Base-by-base conservation (phyloP, 805 yeast genomes). In the Wickerhamiella parazyma region DNA sequence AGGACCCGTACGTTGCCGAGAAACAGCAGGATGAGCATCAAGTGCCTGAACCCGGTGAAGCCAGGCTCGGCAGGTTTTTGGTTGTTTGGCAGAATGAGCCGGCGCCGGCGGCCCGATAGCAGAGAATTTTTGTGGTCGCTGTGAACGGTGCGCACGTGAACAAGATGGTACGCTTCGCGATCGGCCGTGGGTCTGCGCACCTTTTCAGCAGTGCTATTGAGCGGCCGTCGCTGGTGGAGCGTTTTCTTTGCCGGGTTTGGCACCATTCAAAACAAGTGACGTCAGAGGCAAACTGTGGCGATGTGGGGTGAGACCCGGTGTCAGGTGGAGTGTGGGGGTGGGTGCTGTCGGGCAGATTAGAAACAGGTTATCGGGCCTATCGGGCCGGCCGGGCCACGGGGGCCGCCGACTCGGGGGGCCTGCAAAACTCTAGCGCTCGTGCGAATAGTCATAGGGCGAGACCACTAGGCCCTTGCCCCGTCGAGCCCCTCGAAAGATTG, bases 401-500 rank as follows among this genome's bases (percentile, higher is more conserved):
- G n/a, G n/a, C n/a, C n/a, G n/a, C n/a, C n/a, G n/a, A n/a, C n/a
- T n/a, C n/a, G n/a, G n/a, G n/a, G 24, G 24, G 8, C 24, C 5
- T 8, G 8, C 8, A 5, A 21, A 21, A 8, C 24, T 6, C 24
- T 21, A 38, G 11, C 41, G 41, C 14, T 38, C 22, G 25, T 18
- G 21, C 10, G 56, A 48, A 24, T 49, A 54, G 37, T 55, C 66
- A 31, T 72, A 72, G 0, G 96, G 97, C 49, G 91, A 78, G 4
- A 77, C 72, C 16, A 86, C 97, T 51, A 91, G 64, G 49, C 97
- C 96, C 59, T 84, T 80, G 24, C 96, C 96, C 64, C 86, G 86
- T 22, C 75, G 66, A 1, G 97, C 97, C 0, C 95, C 96, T 49
- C 95, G 63, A 60, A 80, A 91, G 0, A 89, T 75, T 0, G 87